phyloP scores from a whole-genome alignment of 2,329 filamentous ascomycete species.

The Xenoacremonium recifei region DNA sequence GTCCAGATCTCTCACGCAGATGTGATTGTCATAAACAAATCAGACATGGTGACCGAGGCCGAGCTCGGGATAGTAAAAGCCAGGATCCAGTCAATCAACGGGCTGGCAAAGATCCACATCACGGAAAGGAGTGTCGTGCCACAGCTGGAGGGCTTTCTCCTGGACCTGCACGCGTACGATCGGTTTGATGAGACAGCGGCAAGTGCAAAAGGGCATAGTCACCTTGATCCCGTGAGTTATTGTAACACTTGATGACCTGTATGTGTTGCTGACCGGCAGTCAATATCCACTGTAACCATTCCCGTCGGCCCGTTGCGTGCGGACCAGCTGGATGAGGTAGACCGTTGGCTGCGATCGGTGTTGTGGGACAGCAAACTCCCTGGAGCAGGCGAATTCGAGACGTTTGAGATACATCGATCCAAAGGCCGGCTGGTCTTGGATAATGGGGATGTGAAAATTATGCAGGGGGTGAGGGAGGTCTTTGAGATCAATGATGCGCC shows the following conservation, averaged over 20 bases:
- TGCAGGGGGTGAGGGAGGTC: slow-evolving; percentile 90
- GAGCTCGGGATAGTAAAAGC: slow-evolving; percentile 69
- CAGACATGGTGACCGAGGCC: slow-evolving; percentile 71
- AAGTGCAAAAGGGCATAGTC: slow-evolving; percentile 76
- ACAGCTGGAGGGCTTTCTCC: slow-evolving; percentile 76
- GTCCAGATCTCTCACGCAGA: slow-evolving; percentile 97
- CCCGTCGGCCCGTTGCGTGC: slow-evolving; percentile 58
- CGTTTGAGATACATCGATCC: slow-evolving; percentile 80
- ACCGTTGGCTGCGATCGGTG: slow-evolving; percentile 78
- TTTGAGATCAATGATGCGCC: slow-evolving; percentile 81
- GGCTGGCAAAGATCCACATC: slow-evolving; percentile 77
- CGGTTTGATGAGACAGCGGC: slow-evolving; percentile 72
- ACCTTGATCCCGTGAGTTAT: slow-evolving; percentile 75
- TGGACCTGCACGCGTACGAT: slow-evolving; percentile 93
- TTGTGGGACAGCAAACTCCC: slow-evolving; percentile 77
- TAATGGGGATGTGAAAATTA: slow-evolving; percentile 67
- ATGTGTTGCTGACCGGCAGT: slow-evolving; percentile 44
- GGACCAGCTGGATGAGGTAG: slow-evolving; percentile 61
- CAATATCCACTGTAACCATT: slow-evolving; percentile 81
- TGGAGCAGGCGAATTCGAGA: slow-evolving; percentile 29
- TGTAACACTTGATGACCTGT: slow-evolving; percentile 5
- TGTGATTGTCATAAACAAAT: slow-evolving; percentile 91
- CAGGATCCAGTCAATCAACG: slow-evolving; percentile 83
- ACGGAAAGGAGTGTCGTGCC: slow-evolving; percentile 81
- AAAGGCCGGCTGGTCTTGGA: slow-evolving; percentile 74